Base-by-base conservation (phyloP, 352 stramenopile genomes). In the Phytophthora pluvialis region DNA sequence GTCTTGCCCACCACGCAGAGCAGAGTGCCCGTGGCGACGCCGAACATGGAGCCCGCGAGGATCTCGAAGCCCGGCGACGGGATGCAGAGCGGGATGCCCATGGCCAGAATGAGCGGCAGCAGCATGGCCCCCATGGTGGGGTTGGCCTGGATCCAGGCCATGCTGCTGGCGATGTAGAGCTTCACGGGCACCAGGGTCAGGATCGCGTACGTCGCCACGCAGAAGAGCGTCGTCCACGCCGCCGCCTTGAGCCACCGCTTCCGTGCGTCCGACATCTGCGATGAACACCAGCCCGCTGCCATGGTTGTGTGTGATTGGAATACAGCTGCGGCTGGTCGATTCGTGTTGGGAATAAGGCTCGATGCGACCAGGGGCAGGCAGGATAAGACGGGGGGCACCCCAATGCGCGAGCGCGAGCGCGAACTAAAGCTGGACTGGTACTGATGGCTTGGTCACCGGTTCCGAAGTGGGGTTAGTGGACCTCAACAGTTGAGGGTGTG, bases 61-160 rank as follows among this genome's bases (percentile, higher is more conserved):
- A 89, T 78, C 57, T 93, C 82, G 48, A 91, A 81, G 45, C 89
- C 72, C 3, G 82, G 83, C 32, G 80, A 83, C 21, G 82, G 82
- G 52, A 93, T 81, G 49, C 81, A 88, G 18, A 90, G 64, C 52
- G 81, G 82, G 29, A 89, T 87, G 29, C 78, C 67, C 9, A 89
- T 35, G 25, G 68, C 77, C 43, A 89, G 73, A 26, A 84, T 43
- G n/a, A 93, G 53, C 18, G 78, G 81, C 13, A 90, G 64, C n/a
- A 90, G 56, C 26, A 88, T 46, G n/a, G 72, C 70, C 0, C 81
- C 81, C 11, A 69, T 72, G 0, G 64, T 48, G 2, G 72, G 77
- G 60, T 90, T 78, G 28, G 33, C 39, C 35, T 89, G 54, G 48
- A 90, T 85, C 81, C 78, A 90, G 11, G 40, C 44, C 43, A 77